Evolutionary conservation across 192 early-diverging fungal species (phyloP), one percentile per base, ranked within the genome.

Genomic region (Coemansia sp.): DNA sequence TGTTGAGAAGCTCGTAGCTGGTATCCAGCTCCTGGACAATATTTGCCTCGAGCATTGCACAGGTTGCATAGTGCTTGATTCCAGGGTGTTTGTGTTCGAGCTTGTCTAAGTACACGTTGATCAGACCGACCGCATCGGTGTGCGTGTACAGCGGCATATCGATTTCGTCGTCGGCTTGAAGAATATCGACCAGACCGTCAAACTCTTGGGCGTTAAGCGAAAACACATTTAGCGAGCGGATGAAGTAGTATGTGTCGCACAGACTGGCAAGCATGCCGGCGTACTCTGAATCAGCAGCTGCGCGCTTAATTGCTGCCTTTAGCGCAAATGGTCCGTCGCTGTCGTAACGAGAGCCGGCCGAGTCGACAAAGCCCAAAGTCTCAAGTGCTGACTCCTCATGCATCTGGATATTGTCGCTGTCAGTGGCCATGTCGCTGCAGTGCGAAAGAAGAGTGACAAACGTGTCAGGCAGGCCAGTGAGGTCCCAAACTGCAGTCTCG

Each of bases 211-310:
- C 53, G 58, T 59, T 66, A 1, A 78, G 60, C 7, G 37, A 25
- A 38, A 72, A 78, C 5, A 52, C 59, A 31, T 65, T 62, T 28
- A 78, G 59, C 17, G 68, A 62, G 57, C 75, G 69, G 2, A 78
- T 47, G 61, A 78, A 78, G 50, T 78, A 78, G 63, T 78, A 78
- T 2, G 69, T 65, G 44, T 71, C 69, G 26, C 75, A 78, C 26
- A 78, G 53, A 54, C 65, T 62, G 56, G 69, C 69, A 38, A 78
- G 53, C 17, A 20, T 44, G 20, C 34, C 36, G 34, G 75, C 65
- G 60, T 60, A 65, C 36, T 36, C 59, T 15, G 20, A 6, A 26
- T 78, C 60, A 9, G 19, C 25, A 1, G 34, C 38, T 38, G 75
- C 69, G 11, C 38, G 46, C 62, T 65, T 50, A 56, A 77, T 61